Evolutionary conservation across 805 yeast genomes (phyloP).

Genomic region (Zygoascus bituminiphila): DNA sequence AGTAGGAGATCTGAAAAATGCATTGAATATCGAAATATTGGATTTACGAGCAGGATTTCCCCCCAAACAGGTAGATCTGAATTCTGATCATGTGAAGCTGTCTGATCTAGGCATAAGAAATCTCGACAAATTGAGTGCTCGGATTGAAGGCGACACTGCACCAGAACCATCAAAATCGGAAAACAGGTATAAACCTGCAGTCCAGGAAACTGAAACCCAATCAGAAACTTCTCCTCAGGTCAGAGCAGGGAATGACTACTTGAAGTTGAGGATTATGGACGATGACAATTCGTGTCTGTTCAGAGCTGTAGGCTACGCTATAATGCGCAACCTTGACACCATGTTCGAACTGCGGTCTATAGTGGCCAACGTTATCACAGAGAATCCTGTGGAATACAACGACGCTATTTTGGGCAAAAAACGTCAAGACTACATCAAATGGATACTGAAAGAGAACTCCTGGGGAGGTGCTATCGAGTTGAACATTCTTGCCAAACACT

Average conservation of each 20-base stretch:
- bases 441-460: conserved; percentile 52
- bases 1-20: conserved; percentile 27
- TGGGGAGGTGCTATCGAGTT: conserved; percentile 87
- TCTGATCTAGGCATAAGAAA: conserved; percentile 40
- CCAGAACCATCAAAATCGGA: no score
- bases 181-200: background rate
- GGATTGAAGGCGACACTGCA: conserved; percentile 26
- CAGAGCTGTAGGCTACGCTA: conserved; percentile 51
- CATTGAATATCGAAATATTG: conserved; percentile 11
- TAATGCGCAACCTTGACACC: conserved; percentile 36
- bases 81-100: conserved; percentile 14
- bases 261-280: conserved; percentile 51
- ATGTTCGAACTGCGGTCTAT: conserved; percentile 43
- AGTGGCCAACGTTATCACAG: conserved; percentile 40
- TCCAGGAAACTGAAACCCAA: background rate
- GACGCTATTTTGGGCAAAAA: conserved; percentile 52
- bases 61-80: conserved; percentile 38
- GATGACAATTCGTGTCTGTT: conserved; percentile 77
- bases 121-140: conserved; percentile 48
- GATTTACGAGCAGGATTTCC: conserved; percentile 53
- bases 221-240: conserved; percentile 4
- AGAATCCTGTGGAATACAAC: conserved; percentile 39
- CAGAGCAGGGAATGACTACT: conserved; percentile 16
- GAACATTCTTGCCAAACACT: conserved; percentile 47
- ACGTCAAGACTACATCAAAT: conserved; percentile 40